A percentile compares a stretch with the other conserved stretches of the same genome.
phyloP scores from a whole-genome alignment of 768 basidiomycete species.

The Tulasnella sp. region DNA sequence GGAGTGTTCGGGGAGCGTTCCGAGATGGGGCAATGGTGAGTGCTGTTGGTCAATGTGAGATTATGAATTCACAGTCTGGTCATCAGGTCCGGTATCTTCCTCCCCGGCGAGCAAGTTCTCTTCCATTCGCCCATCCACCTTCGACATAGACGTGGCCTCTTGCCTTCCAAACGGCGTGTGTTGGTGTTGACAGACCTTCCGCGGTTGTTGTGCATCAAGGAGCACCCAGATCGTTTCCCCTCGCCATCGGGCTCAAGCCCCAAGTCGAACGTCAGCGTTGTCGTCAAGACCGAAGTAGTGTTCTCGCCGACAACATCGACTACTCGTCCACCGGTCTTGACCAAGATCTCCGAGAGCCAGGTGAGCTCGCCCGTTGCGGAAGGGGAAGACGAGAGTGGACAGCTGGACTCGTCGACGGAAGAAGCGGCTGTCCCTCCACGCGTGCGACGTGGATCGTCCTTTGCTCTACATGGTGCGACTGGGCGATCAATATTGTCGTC shows the following conservation, averaged over 20 bases:
- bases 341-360: slow-evolving; percentile 9
- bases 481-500: no score
- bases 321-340: slow-evolving; percentile 1
- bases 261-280: background rate
- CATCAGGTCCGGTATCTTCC: slow-evolving; percentile 7
- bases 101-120: slow-evolving; percentile 8
- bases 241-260: background rate
- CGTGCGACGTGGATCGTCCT: background rate
- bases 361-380: background rate
- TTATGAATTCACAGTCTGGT: background rate
- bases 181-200: slow-evolving; percentile 15
- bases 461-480: no score
- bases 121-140: slow-evolving; percentile 6
- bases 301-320: slow-evolving; percentile 8
- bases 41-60: background rate
- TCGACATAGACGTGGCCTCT: slow-evolving; percentile 7
- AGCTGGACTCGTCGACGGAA: background rate
- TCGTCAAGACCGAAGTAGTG: slow-evolving; percentile 8
- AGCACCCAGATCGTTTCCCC: background rate
- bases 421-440: background rate
- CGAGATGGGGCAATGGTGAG: slow-evolving; percentile 5
- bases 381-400: background rate
- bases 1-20: background rate
- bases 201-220: slow-evolving; percentile 13
- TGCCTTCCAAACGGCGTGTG: slow-evolving; percentile 12